Conservation (phyloP, 164 flowering plant genomes). For the Magnolia sinica region DNA sequence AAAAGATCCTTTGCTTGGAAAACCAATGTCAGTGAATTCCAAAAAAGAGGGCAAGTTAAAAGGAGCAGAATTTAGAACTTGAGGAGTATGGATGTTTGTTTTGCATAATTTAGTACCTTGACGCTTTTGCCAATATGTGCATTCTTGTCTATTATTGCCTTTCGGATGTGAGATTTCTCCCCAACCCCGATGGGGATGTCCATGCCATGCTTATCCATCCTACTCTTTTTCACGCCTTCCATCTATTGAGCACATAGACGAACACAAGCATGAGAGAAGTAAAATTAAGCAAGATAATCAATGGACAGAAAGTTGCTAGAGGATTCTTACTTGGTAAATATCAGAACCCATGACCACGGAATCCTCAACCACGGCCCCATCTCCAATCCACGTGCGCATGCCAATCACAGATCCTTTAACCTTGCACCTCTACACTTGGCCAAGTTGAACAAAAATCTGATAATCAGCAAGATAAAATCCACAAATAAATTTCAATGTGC, state of each 20-base stretch:
- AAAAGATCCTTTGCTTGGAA: neutral
- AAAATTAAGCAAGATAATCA: neutral
- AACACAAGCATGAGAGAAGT: neutral
- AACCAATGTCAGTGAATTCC: neutral
- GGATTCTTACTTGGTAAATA: slow-evolving; percentile 34
- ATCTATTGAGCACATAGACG: slow-evolving; percentile 17
- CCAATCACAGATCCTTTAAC: slow-evolving; percentile 70
- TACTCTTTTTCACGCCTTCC: slow-evolving; percentile 21
- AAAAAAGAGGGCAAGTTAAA: neutral
- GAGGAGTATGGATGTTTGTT: neutral
- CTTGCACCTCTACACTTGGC: slow-evolving; percentile 58
- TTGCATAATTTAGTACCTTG: slow-evolving; percentile 34
- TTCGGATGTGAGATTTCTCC: slow-evolving; percentile 53
- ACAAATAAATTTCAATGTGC: neutral
- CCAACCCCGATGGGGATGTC: slow-evolving; percentile 68
- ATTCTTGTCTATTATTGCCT: slow-evolving; percentile 76
- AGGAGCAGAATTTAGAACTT: neutral
- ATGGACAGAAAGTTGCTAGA: neutral
- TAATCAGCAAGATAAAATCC: neutral
- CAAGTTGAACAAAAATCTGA: neutral
- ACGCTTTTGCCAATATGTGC: slow-evolving; percentile 79
- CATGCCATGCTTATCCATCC: slow-evolving; percentile 18
- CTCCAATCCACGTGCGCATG: slow-evolving; percentile 51
- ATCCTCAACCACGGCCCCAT: slow-evolving; percentile 61
- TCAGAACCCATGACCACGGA: slow-evolving; percentile 79